A percentile compares a stretch with the other conserved stretches of the same genome.
phyloP scores from a whole-genome alignment of 331 rosid species.

The Malus hybrid region DNA sequence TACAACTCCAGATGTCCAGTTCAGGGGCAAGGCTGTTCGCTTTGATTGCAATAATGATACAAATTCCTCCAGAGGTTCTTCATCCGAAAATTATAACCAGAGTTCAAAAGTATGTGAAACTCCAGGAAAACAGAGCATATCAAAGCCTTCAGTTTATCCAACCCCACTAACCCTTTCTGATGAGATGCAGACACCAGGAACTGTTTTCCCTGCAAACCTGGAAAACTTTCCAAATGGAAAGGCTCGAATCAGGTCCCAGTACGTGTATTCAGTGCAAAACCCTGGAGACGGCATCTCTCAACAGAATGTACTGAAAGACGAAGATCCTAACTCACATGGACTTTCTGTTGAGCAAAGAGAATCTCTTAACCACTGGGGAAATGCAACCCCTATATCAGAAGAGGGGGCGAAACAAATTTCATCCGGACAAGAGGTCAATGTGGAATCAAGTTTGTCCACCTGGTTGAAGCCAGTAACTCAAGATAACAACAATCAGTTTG shows the following conservation, averaged over 20 bases:
- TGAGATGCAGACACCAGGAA: conserved; percentile 96
- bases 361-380: conserved; percentile 30
- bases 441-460: conserved; percentile 59
- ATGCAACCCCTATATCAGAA: conserved; percentile 30
- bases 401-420: conserved; percentile 17
- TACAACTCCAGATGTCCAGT: conserved; percentile 29
- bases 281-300: conserved; percentile 32
- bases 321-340: conserved; percentile 30
- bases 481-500: conserved; percentile 22
- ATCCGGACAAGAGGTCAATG: conserved; percentile 27
- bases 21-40: conserved; percentile 61
- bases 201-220: conserved; percentile 60
- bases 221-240: conserved; percentile 44
- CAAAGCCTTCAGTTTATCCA: conserved; percentile 54
- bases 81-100: conserved; percentile 36
- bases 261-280: conserved; percentile 42
- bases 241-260: conserved; percentile 61
- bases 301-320: conserved; percentile 36
- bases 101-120: conserved; percentile 24
- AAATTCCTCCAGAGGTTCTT: conserved; percentile 40
- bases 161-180: conserved; percentile 77
- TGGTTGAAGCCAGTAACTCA: conserved; percentile 55
- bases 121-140: conserved; percentile 41
- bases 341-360: conserved; percentile 39
- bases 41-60: conserved; percentile 51